A percentile compares a stretch with the other conserved stretches of the same genome.
Conservation (phyloP, 345 rosid species). For the Hevea brasiliensis region DNA sequence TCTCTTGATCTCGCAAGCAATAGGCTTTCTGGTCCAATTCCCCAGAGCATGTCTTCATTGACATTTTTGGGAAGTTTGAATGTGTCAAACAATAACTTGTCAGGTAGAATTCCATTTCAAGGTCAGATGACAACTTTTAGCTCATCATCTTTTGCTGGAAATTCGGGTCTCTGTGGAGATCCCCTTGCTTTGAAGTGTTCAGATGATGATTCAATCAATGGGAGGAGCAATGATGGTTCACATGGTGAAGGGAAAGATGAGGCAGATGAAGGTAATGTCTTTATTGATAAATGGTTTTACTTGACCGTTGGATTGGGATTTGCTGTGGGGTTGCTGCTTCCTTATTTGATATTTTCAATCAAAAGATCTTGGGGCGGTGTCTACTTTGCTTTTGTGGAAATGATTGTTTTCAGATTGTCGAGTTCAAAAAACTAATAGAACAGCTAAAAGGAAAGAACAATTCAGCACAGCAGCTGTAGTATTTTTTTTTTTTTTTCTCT, state of each 20-base stretch:
- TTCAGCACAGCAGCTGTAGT: too few species aligned
- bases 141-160: slow-evolving; percentile 39
- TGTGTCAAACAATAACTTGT: slow-evolving; percentile 33
- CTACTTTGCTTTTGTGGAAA: slow-evolving; percentile 35
- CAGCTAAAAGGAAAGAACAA: not conserved
- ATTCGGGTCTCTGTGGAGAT: slow-evolving; percentile 40
- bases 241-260: not conserved
- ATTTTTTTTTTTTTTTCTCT: too few species aligned
- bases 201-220: not conserved
- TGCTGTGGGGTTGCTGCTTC: slow-evolving; percentile 37
- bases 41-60: slow-evolving; percentile 32
- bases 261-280: slow-evolving; percentile 10
- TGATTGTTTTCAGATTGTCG: slow-evolving; percentile 3
- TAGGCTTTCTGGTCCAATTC: slow-evolving; percentile 38
- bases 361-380: slow-evolving; percentile 27
- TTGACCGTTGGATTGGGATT: slow-evolving; percentile 46
- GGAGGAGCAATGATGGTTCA: not conserved
- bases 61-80: slow-evolving; percentile 37
- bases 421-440: not conserved
- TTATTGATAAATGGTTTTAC: slow-evolving; percentile 42
- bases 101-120: slow-evolving; percentile 37
- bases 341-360: slow-evolving; percentile 11
- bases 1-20: slow-evolving; percentile 55
- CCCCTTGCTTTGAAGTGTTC: slow-evolving; percentile 31
- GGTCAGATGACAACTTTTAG: slow-evolving; percentile 37